Percentiles rank a stretch among this genome's conserved stretches.
Evolutionary conservation across 352 stramenopile species (phyloP).

Genomic region (Pythium aristosporum): DNA sequence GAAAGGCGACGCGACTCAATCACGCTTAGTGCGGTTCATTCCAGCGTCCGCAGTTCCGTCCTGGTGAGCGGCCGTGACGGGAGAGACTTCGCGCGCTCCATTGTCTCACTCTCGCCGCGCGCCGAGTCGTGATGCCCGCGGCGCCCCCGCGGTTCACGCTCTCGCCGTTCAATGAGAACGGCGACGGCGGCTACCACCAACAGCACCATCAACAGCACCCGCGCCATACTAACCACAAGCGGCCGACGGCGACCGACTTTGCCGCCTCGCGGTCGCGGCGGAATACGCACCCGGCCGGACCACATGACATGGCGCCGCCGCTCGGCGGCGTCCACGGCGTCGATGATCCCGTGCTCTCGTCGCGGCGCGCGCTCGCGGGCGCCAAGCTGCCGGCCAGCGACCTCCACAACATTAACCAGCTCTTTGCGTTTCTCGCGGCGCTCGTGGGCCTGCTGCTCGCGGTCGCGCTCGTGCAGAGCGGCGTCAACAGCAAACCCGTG

Average conservation of each 20-base stretch:
- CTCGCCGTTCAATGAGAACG: constrained; percentile 8
- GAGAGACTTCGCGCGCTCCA: background rate
- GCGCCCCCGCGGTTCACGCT: constrained; percentile 20
- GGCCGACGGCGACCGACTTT: constrained; percentile 5
- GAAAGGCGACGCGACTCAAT: no score
- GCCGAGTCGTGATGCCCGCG: constrained; percentile 10
- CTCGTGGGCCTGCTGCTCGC: constrained; percentile 28
- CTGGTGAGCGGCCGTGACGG: no score
- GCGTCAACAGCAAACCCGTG: constrained; percentile 12
- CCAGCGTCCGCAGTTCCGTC: no score
- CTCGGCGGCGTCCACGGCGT: background rate
- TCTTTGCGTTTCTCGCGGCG: constrained; percentile 13
- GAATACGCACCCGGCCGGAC: background rate
- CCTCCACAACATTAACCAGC: constrained; percentile 25
- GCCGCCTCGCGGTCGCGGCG: background rate
- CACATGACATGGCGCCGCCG: background rate
- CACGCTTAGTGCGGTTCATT: no score
- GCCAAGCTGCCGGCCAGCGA: constrained; percentile 24
- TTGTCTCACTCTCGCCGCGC: background rate
- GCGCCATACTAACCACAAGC: constrained; percentile 11
- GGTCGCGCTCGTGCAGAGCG: constrained; percentile 26
- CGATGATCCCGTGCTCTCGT: constrained; percentile 18
- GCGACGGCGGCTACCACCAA: background rate
- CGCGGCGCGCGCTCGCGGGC: constrained; percentile 17
- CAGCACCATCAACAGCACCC: background rate